A percentile compares a stretch with the other conserved stretches of the same genome.
Conservation (phyloP, 2,329 filamentous ascomycete species). For the Diplodia seriata region DNA sequence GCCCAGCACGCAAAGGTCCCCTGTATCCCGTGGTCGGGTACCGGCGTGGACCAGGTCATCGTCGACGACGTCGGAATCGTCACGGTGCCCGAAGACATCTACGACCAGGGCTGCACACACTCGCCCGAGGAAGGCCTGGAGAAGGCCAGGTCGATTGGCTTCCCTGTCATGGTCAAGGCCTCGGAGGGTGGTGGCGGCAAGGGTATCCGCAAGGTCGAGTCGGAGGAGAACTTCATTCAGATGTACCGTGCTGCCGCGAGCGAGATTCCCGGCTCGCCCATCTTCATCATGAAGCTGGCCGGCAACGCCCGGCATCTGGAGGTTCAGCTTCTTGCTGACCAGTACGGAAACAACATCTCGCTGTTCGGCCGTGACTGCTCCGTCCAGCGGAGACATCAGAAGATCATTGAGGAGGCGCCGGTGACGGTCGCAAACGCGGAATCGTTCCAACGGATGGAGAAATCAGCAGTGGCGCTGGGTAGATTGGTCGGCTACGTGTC, state of each 20-base stretch:
- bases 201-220: conserved; percentile 94
- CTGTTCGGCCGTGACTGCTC: conserved; percentile 98
- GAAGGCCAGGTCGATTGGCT: conserved; percentile 89
- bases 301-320: conserved; percentile 96
- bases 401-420: conserved; percentile 98
- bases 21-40: conserved; percentile 99
- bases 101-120: conserved; percentile 88
- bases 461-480: conserved; percentile 91
- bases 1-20: conserved; percentile 95
- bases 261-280: conserved; percentile 97
- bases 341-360: conserved; percentile 99
- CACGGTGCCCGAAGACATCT: conserved; percentile 84
- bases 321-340: conserved; percentile 95
- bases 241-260: conserved; percentile 96
- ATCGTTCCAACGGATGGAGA: conserved; percentile 96
- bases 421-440: conserved; percentile 90
- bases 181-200: conserved; percentile 99
- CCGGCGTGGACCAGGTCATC: conserved; percentile 81
- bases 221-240: conserved; percentile 81
- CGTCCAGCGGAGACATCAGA: conserved; percentile 96
- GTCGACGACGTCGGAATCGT: conserved; percentile 86
- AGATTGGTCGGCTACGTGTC: conserved; percentile 97
- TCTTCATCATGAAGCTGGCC: conserved; percentile 99
- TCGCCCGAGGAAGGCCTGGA: conserved; percentile 88
- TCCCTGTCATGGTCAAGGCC: conserved; percentile 99